Evolutionary conservation across 139 green algal species (phyloP).

Genomic region (Eudorina sp.): DNA sequence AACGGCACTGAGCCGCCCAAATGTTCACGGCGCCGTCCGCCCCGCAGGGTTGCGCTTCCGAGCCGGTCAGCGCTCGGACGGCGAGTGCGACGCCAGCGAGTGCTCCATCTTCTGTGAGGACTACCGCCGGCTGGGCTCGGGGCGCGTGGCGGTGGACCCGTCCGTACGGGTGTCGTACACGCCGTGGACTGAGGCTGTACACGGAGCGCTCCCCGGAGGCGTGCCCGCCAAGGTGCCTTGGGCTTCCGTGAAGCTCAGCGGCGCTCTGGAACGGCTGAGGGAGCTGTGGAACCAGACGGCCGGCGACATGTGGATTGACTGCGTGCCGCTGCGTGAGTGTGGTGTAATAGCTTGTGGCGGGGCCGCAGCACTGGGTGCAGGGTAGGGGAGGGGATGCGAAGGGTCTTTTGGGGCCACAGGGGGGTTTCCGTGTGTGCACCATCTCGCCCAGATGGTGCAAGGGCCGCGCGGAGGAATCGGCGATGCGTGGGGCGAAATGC

Average conservation of each 20-base stretch:
- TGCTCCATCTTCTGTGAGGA: slow-evolving; percentile 36
- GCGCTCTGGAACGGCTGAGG: neutral
- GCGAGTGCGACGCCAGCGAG: slow-evolving; percentile 31
- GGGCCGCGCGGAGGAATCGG: too few relatives aligned
- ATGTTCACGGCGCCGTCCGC: too few relatives aligned
- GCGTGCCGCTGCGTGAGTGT: slow-evolving; percentile 25
- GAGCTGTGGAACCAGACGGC: slow-evolving; percentile 1
- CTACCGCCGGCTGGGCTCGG: slow-evolving; percentile 22
- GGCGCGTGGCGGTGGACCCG: slow-evolving; percentile 10
- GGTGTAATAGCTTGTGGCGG: neutral
- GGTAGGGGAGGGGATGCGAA: too few relatives aligned
- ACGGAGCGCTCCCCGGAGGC: neutral
- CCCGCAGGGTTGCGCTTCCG: slow-evolving; percentile 16
- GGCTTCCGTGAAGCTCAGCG: neutral
- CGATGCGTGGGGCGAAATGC: too few relatives aligned
- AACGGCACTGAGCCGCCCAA: too few relatives aligned
- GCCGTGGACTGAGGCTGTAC: neutral
- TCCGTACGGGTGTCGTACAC: slow-evolving; percentile 18
- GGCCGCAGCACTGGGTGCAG: too few relatives aligned
- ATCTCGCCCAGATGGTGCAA: too few relatives aligned
- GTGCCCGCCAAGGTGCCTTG: slow-evolving; percentile 8
- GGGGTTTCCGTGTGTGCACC: too few relatives aligned
- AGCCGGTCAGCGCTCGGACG: neutral
- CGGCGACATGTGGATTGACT: neutral
- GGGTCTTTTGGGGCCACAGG: too few relatives aligned